Evolutionary conservation across 768 basidiomycete species (phyloP).

Genomic region (Naganishia randhawae): DNA sequence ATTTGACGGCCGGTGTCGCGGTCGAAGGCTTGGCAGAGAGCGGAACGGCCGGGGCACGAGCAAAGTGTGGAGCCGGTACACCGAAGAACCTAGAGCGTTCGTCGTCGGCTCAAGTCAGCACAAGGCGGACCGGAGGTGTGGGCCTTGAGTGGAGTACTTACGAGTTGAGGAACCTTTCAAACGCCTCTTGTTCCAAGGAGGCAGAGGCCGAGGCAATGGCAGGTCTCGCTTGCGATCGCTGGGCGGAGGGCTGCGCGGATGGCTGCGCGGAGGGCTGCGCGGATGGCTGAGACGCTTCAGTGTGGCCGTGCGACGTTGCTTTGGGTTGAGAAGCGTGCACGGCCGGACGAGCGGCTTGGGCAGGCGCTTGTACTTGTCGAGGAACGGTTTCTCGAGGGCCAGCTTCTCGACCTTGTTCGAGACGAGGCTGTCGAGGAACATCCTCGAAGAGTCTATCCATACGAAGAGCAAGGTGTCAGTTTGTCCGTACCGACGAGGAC

Average conservation of each 20-base stretch:
- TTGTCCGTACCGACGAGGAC: neutral
- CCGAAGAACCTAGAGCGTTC: slow-evolving; percentile 16
- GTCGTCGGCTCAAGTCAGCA: neutral
- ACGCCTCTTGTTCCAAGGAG: slow-evolving; percentile 3
- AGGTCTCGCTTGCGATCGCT: neutral
- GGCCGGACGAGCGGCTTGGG: neutral
- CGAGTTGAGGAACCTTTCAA: slow-evolving; percentile 6
- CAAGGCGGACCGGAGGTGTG: no score
- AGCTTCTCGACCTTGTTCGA: neutral
- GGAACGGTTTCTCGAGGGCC: neutral
- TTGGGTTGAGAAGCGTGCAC: neutral
- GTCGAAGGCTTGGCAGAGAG: neutral
- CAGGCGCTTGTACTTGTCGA: neutral
- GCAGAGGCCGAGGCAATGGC: neutral
- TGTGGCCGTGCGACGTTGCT: neutral
- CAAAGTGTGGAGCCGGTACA: neutral
- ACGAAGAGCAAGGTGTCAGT: neutral
- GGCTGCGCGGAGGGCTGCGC: no score
- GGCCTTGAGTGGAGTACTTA: neutral
- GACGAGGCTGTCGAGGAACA: neutral
- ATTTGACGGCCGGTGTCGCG: neutral
- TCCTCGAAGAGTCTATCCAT: slow-evolving; percentile 7
- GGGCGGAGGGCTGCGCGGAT: neutral
- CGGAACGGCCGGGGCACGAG: neutral
- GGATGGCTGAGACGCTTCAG: no score